Evolutionary conservation across 179 eudicot genomes (phyloP).

Genomic region (Silene coronaria): DNA sequence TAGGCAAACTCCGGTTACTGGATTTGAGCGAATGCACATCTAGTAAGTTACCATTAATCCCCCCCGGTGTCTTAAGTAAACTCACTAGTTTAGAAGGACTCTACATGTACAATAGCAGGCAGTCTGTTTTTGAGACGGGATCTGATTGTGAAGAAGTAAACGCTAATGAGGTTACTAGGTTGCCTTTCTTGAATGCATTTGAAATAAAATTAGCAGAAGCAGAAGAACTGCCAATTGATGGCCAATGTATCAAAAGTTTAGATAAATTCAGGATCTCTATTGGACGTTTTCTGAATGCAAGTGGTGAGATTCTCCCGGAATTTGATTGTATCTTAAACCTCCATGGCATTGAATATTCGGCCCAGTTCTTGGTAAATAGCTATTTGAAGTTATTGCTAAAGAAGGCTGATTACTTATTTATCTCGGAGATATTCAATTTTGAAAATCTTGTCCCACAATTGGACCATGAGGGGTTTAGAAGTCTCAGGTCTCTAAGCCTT

Average conservation of each 20-base stretch:
- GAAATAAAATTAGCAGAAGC: not conserved
- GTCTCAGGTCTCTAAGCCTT: not conserved
- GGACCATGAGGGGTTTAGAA: not conserved
- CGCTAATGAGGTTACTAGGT: not conserved
- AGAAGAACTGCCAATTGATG: not conserved
- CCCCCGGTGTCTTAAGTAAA: slow-evolving; percentile 6
- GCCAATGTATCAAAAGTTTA: not conserved
- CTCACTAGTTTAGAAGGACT: slow-evolving; percentile 16
- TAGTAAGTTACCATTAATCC: not conserved
- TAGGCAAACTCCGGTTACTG: slow-evolving; percentile 12
- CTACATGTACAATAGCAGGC: not conserved
- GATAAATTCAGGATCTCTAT: not conserved
- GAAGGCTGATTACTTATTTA: not conserved
- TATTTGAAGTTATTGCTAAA: not conserved
- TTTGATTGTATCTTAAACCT: not conserved
- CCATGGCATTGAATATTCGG: not conserved
- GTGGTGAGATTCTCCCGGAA: not conserved
- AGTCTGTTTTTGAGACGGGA: not conserved
- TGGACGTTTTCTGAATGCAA: too few relatives aligned
- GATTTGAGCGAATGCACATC: not conserved
- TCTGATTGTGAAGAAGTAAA: not conserved
- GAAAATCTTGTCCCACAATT: not conserved
- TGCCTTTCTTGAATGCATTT: not conserved
- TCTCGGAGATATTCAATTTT: not conserved
- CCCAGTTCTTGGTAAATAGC: not conserved